Evolutionary conservation across 352 stramenopile genomes (phyloP), one percentile per base, ranked within the genome.

Genomic region (Phytophthora pini): DNA sequence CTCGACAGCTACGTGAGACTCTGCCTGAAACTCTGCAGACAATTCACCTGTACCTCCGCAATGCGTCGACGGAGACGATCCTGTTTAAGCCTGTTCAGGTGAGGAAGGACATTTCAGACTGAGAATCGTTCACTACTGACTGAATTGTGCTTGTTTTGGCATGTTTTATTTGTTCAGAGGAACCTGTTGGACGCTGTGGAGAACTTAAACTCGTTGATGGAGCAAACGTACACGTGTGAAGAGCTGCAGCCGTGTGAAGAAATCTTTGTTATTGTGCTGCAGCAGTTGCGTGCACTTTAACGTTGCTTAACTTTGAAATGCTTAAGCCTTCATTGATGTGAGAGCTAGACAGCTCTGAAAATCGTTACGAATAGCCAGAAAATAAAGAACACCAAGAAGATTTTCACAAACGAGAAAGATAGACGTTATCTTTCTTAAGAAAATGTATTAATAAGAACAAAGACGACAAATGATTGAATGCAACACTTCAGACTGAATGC

Each of bases 31-130:
- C 92, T 29, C 63, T 79, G 8, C 57, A 82, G 32, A 89, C 76
- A 0, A 91, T 95, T 27, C 85, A 79, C 10, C 59, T 89, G 27
- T 95, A 95, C 48, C 68, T 95, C 39, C 76, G 79, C n/a, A 93
- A 95, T 40, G 48, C 82, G 22, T 91, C 85, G 6, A 94, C 87
- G 5, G 87, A 95, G 61, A 77, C 72, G 41, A 94, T 95, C 29
- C 67, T 95, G 48, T 93, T 94, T 65, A 92, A 91, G 61, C 85
- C 87, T 7, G 80, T 95, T 4, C 82, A 94, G 79, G 87, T 93
- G 55, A 55, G 63, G 29, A 45, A 45, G 24, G 11, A 5, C 1
- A 48, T 32, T 9, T 8, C 12, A 47, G 13, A 12, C n/a, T 32
- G 8, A 7, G 29, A 3, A 41, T 49, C 10, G 45, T 13, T n/a